These are phyloP conservation scores for Fimicolochytrium jonesii DNA, from an alignment of 192 early-diverging fungal genomes.

Conservation along the genomic window DNA sequence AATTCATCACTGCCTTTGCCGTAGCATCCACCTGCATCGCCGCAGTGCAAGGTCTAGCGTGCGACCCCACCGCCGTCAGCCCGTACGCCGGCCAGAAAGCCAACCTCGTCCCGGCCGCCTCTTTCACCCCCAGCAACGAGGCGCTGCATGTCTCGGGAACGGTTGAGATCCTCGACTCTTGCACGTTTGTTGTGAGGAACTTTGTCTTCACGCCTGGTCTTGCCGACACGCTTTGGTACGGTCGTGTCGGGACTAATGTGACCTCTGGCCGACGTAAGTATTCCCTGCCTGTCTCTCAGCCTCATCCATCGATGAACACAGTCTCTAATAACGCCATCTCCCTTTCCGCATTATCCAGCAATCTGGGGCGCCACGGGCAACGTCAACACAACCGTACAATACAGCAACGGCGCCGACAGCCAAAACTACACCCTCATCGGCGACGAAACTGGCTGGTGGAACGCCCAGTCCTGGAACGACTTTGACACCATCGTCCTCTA, in stretches of 20 bases:
- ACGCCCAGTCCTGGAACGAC: slow-evolving; percentile 5
- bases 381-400: slow-evolving; percentile 94
- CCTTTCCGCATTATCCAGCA: slow-evolving; percentile 88
- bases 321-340: slow-evolving; percentile 41
- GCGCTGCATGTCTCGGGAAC: no score
- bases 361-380: slow-evolving; percentile 74
- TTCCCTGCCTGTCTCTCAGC: no score
- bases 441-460: not conserved
- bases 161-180: not conserved
- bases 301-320: no score
- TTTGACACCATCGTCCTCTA: slow-evolving; percentile 17
- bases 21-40: no score
- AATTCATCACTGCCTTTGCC: no score
- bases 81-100: no score
- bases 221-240: not conserved
- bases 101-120: no score
- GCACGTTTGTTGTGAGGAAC: not conserved
- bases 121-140: no score
- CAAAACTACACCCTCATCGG: not conserved
- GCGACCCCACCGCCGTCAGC: no score
- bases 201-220: slow-evolving; percentile 25
- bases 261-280: not conserved
- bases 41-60: no score
- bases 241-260: not conserved
- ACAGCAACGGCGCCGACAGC: not conserved